A percentile compares a stretch with the other conserved stretches of the same genome.
phyloP scores from a whole-genome alignment of 176 grass and related monocot species.

The Saccharum spontaneum region DNA sequence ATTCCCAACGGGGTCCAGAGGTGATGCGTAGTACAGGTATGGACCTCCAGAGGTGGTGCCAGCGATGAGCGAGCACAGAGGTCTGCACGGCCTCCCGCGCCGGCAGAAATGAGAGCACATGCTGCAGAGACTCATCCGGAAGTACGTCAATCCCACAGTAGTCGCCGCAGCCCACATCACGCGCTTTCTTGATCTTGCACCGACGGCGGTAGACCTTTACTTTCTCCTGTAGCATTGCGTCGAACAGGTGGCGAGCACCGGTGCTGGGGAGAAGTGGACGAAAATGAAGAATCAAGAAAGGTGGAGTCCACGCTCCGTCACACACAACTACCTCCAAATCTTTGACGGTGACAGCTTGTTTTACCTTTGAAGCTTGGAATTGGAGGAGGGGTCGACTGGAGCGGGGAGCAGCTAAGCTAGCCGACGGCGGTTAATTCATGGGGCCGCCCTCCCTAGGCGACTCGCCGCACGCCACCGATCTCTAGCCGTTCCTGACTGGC shows the following conservation, averaged over 20 bases:
- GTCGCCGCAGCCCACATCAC: no score
- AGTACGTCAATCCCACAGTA: no score
- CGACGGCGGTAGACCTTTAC: no score
- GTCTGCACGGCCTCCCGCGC: no score
- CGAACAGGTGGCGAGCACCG: no score
- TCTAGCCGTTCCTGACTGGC: background rate
- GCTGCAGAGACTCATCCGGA: no score
- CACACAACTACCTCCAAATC: background rate
- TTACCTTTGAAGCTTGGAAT: background rate
- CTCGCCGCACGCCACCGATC: background rate
- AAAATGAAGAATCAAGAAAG: no score
- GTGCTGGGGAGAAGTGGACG: no score
- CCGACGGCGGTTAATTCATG: background rate
- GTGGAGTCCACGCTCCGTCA: no score
- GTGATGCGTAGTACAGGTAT: slow-evolving; percentile 10
- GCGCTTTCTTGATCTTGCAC: no score
- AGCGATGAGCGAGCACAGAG: background rate
- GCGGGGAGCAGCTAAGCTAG: background rate
- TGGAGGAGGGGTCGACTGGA: background rate
- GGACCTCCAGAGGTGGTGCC: slow-evolving; percentile 39
- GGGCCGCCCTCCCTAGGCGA: background rate
- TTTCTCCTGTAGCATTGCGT: no score
- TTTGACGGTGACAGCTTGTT: background rate
- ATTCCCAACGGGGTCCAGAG: background rate
- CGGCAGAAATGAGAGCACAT: no score